Base-by-base conservation (phyloP, 257 asterid species). In the Striga asiatica region DNA sequence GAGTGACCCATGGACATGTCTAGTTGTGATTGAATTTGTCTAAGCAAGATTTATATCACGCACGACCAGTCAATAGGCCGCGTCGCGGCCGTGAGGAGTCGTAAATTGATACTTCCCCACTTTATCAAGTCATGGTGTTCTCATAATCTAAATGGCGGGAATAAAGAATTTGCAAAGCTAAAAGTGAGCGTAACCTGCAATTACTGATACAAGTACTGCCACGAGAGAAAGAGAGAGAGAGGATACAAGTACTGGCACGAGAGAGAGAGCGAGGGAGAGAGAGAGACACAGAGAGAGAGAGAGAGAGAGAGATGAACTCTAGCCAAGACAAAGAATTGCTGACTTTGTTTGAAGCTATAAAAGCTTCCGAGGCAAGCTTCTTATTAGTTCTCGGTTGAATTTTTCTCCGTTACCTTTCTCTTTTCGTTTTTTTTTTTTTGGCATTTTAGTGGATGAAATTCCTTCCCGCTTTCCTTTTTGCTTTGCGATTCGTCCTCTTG, bases 301-400 rank as follows among this genome's bases (percentile, higher is more conserved):
- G 63, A 60, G 68, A 34, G 4, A 1, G 41, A 4, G 53, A 57
- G 27, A 84, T 81, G 94, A 74, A 60, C 34, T 69, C 74, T 38
- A 68, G 58, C 59, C 49, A 87, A 28, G 67, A 71, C 24, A 50
- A 57, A 54, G 78, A 80, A 49, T 54, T 76, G 50, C 74, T 69
- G 66, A 49, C 63, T 71, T 66, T 86, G 34, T 74, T 91, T 1
- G 81, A 79, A 46, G 82, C 83, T 39, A 78, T 86, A 61, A 76
- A 67, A 76, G 64, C 88, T 19, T 77, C 95, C 6, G 96, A 81
- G 66, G 98, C 65, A 61, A 83, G 80, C 46, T 69, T 60, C 65
- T 31, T 64, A 10, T 14, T 21, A 31, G 8, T 46, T 62, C 69
- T 24, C 7, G 6, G 45, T 13, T 59, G 14, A 21, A 52, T 54